Evolutionary conservation across 768 basidiomycete genomes (phyloP).

Genomic region (Boletellus emodensis): DNA sequence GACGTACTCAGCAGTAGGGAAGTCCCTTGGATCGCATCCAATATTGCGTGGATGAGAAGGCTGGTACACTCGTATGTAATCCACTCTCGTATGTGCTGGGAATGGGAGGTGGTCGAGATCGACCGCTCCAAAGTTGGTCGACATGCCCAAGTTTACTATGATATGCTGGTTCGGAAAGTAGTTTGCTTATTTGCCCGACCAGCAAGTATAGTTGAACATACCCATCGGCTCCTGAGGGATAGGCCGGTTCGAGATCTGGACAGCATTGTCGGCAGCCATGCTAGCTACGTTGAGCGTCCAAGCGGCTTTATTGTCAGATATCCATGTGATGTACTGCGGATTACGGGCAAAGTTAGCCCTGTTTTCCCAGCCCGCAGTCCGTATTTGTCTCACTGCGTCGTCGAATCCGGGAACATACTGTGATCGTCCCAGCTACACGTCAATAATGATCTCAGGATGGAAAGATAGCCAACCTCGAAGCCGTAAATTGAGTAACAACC

Average conservation of each 20-base stretch:
- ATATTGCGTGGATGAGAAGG: conserved; percentile 55
- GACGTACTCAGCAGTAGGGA: conserved; percentile 74
- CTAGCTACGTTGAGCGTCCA: conserved; percentile 77
- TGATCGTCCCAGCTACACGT: background rate
- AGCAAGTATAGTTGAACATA: conserved; percentile 29
- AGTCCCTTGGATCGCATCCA: conserved; percentile 64
- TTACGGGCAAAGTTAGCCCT: background rate
- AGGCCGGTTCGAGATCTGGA: conserved; percentile 61
- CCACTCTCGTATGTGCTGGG: conserved; percentile 46
- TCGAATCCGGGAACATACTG: conserved; percentile 57
- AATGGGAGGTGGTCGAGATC: conserved; percentile 51
- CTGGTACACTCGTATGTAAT: conserved; percentile 74
- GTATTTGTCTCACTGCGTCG: conserved; percentile 44
- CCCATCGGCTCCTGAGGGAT: conserved; percentile 87
- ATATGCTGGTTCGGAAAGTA: conserved; percentile 39
- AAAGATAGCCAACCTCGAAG: conserved; percentile 53
- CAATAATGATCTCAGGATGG: background rate
- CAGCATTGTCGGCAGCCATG: conserved; percentile 55
- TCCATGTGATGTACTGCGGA: conserved; percentile 79
- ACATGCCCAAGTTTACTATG: conserved; percentile 57
- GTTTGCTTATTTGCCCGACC: background rate
- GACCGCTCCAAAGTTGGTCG: conserved; percentile 53
- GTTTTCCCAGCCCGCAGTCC: background rate
- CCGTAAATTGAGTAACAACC: conserved; percentile 74
- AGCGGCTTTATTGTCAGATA: conserved; percentile 57